Evolutionary conservation across 306 rosid species (phyloP).

Genomic region (Prunus mume): DNA sequence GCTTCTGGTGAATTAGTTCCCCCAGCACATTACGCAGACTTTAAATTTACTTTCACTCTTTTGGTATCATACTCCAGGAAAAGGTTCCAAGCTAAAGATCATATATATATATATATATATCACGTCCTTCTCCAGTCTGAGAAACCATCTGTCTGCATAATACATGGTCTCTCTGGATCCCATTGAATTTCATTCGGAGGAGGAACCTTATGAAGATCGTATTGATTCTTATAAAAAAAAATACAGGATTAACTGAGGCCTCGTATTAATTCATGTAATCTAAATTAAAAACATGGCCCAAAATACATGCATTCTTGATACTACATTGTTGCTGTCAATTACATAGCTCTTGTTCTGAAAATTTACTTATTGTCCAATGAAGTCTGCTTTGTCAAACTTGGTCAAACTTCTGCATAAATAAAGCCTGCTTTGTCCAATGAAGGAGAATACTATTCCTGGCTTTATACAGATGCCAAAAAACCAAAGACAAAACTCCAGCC

Average conservation of each 20-base stretch:
- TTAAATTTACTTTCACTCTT: constrained; percentile 8
- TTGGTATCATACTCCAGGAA: constrained; percentile 21
- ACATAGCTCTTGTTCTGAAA: too few species aligned
- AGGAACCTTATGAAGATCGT: not conserved
- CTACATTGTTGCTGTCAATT: not conserved
- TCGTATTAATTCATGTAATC: too few species aligned
- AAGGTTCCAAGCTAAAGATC: constrained; percentile 24
- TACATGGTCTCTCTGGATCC: not conserved
- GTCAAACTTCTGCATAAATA: too few species aligned
- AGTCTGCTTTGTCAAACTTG: not conserved
- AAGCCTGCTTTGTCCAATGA: too few species aligned
- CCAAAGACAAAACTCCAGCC: not conserved
- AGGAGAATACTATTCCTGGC: too few species aligned
- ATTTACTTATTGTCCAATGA: not conserved
- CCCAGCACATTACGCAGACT: constrained; percentile 36
- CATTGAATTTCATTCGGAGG: not conserved
- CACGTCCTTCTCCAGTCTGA: too few species aligned
- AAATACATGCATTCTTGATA: not conserved
- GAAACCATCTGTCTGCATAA: too few species aligned
- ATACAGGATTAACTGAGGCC: too few species aligned
- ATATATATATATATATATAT: not conserved
- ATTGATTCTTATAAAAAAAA: not conserved
- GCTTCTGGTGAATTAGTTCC: constrained; percentile 50
- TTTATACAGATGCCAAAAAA: too few species aligned
- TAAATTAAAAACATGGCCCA: not conserved